A percentile compares a stretch with the other conserved stretches of the same genome.
These are phyloP conservation scores for Fusarium pseudoanthophilum DNA, from an alignment of 2,329 filamentous ascomycete genomes.

Conservation along the genomic window DNA sequence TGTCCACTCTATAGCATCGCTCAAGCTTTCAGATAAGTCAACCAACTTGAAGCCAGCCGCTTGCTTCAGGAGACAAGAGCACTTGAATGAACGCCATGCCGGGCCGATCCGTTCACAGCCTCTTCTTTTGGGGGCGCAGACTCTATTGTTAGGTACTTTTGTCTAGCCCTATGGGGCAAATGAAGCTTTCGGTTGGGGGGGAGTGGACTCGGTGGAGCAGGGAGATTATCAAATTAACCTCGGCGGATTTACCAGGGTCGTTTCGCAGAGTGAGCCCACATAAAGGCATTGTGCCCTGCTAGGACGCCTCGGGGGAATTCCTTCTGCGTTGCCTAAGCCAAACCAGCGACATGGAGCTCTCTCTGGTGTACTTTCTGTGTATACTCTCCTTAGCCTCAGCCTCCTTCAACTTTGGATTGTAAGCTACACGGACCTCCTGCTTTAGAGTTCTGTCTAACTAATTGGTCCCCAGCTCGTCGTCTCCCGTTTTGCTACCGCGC, in stretches of 20 bases:
- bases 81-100: neutral
- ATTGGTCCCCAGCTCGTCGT: neutral
- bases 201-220: neutral
- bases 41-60: fast-evolving
- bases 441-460: fast-evolving
- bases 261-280: neutral
- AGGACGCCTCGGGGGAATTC: neutral
- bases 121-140: neutral
- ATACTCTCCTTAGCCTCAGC: neutral
- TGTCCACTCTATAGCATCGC: fast-evolving
- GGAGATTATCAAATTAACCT: neutral
- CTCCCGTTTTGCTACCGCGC: neutral
- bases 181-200: neutral
- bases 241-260: neutral
- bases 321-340: neutral
- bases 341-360: neutral
- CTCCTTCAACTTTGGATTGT: neutral
- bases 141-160: neutral
- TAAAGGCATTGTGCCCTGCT: neutral
- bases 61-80: fast-evolving
- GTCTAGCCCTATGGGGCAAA: neutral
- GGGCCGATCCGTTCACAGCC: neutral
- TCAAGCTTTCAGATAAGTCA: fast-evolving
- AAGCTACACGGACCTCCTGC: neutral
- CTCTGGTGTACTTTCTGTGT: neutral